A percentile compares a stretch with the other conserved stretches of the same genome.
Conservation (phyloP, 495 filamentous ascomycete genomes). For the Lasiosphaeriaceae sp. region DNA sequence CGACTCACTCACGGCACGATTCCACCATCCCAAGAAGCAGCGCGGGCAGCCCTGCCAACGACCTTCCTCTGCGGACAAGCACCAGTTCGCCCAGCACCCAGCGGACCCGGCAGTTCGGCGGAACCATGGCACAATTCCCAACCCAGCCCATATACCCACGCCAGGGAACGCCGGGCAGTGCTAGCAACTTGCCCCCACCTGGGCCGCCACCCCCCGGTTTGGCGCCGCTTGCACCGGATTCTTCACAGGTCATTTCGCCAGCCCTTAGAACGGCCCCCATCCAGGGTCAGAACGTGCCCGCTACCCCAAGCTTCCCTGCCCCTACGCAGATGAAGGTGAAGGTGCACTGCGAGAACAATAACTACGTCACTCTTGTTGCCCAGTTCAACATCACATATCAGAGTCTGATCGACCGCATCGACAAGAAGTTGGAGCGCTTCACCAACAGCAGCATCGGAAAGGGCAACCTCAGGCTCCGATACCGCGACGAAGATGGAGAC, state of each 20-base stretch:
- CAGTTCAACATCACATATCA: conserved; percentile 90
- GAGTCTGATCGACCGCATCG: conserved; percentile 91
- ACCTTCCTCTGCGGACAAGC: conserved; percentile 46
- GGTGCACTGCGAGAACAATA: conserved; percentile 76
- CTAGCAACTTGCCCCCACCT: conserved; percentile 25
- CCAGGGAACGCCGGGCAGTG: conserved; percentile 37
- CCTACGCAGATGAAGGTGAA: conserved; percentile 90
- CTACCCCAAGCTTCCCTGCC: conserved; percentile 52
- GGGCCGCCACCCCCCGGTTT: conserved; percentile 29
- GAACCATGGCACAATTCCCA: conserved; percentile 45
- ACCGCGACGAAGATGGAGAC: conserved; percentile 89
- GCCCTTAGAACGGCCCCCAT: conserved; percentile 32
- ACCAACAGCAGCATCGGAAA: conserved; percentile 74
- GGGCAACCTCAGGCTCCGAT: conserved; percentile 76
- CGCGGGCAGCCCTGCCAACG: conserved; percentile 50
- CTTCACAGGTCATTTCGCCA: conserved; percentile 23
- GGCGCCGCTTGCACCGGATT: conserved; percentile 29
- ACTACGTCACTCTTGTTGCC: conserved; percentile 87
- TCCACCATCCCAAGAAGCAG: conserved; percentile 51
- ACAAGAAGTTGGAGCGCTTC: conserved; percentile 82
- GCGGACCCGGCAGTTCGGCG: conserved; percentile 30
- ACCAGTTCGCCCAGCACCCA: conserved; percentile 51
- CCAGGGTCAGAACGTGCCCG: conserved; percentile 24
- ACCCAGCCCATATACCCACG: conserved; percentile 43
- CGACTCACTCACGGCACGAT: conserved; percentile 44